phyloP scores from a whole-genome alignment of 805 yeast genomes.

The Osmozyma mogii region DNA sequence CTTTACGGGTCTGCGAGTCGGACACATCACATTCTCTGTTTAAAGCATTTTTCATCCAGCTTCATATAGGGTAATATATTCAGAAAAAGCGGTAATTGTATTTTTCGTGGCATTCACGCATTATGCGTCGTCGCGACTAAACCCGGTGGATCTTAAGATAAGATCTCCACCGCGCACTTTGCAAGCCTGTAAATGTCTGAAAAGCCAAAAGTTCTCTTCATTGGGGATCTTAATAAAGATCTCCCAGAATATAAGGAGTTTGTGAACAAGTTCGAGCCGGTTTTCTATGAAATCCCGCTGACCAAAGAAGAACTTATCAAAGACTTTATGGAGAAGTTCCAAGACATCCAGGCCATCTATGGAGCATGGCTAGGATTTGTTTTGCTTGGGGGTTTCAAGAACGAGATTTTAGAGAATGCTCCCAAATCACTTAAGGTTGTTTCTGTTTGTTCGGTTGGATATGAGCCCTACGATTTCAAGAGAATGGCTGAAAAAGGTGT shows the following conservation, averaged over 20 bases:
- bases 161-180: too few relatives aligned
- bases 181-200: conserved; percentile 7
- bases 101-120: too few relatives aligned
- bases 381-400: conserved; percentile 42
- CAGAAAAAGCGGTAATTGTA: too few relatives aligned
- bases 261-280: conserved; percentile 27
- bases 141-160: too few relatives aligned
- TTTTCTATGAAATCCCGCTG: conserved; percentile 30
- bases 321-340: conserved; percentile 34
- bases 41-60: too few relatives aligned
- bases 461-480: conserved; percentile 41
- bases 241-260: conserved; percentile 42
- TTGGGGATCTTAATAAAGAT: conserved; percentile 42
- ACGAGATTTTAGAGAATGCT: conserved; percentile 34
- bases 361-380: conserved; percentile 54
- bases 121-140: too few relatives aligned
- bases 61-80: too few relatives aligned
- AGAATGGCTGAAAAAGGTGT: conserved; percentile 37
- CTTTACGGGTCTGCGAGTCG: too few relatives aligned
- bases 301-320: conserved; percentile 33
- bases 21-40: too few relatives aligned
- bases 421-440: conserved; percentile 41
- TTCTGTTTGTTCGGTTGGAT: conserved; percentile 51
- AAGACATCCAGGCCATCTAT: conserved; percentile 44
- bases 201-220: conserved; percentile 36